Evolutionary conservation across 208 protist species (phyloP).

Genomic region (Trypanosoma brucei): DNA sequence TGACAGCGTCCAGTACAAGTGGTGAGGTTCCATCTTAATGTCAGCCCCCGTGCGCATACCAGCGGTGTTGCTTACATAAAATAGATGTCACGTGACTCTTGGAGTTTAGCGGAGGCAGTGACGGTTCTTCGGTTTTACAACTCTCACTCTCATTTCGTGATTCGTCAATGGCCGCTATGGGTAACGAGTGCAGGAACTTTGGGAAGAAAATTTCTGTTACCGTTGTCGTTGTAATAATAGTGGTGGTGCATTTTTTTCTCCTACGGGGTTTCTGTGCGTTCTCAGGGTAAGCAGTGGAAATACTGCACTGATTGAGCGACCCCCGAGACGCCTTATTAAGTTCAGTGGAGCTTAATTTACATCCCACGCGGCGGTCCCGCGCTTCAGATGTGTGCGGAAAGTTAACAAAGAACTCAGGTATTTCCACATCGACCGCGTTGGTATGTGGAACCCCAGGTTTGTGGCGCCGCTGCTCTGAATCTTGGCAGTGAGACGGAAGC

Average conservation of each 20-base stretch:
- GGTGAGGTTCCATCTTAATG: no score
- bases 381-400: slow-evolving; percentile 24
- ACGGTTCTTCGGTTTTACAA: neutral
- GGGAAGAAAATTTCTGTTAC: slow-evolving; percentile 63
- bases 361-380: slow-evolving; percentile 17
- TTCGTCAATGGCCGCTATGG: slow-evolving; percentile 21
- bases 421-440: slow-evolving; percentile 8
- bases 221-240: slow-evolving; percentile 66
- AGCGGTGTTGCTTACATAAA: no score
- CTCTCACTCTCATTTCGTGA: slow-evolving; percentile 1
- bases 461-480: slow-evolving; percentile 8
- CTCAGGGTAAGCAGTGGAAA: slow-evolving; percentile 15
- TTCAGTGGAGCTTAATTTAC: neutral
- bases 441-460: neutral
- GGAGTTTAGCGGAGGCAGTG: no score
- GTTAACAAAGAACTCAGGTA: slow-evolving; percentile 1
- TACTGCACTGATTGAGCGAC: slow-evolving; percentile 12
- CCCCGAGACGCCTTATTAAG: slow-evolving; percentile 18
- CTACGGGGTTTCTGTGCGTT: slow-evolving; percentile 26
- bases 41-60: no score
- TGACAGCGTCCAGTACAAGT: no score
- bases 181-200: slow-evolving; percentile 35
- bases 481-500: slow-evolving; percentile 36
- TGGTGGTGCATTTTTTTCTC: slow-evolving; percentile 64
- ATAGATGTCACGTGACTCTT: no score